Conservation (phyloP, 495 filamentous ascomycete species). For the Tricharina praecox region DNA sequence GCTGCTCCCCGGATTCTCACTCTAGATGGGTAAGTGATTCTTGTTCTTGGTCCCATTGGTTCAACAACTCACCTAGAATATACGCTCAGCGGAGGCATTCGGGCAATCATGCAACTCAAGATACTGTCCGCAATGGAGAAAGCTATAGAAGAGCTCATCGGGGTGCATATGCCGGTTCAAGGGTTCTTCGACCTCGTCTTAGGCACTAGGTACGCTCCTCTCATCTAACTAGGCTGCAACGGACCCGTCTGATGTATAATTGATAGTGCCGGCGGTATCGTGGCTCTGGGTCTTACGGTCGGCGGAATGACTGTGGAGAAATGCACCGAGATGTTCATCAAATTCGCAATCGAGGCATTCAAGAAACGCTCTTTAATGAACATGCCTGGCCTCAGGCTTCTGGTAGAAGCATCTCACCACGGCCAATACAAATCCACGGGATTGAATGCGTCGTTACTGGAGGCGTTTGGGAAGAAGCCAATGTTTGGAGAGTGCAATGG, state of each 20-base stretch:
- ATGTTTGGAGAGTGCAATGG: neutral
- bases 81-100: constrained; percentile 20
- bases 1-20: constrained; percentile 29
- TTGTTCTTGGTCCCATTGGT: too few species aligned
- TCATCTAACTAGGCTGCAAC: too few species aligned
- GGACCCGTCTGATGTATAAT: too few species aligned
- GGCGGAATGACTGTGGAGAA: constrained; percentile 29
- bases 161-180: constrained; percentile 26
- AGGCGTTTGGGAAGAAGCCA: constrained; percentile 11
- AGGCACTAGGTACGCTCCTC: constrained; percentile 30
- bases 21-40: constrained; percentile 33
- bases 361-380: constrained; percentile 3
- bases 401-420: constrained; percentile 20
- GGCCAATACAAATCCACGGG: constrained; percentile 27
- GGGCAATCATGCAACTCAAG: constrained; percentile 20
- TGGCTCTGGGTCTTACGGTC: constrained; percentile 32
- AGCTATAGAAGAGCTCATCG: constrained; percentile 19
- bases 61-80: too few species aligned
- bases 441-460: constrained; percentile 20
- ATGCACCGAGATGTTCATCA: constrained; percentile 27
- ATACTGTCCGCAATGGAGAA: constrained; percentile 14
- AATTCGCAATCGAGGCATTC: constrained; percentile 25
- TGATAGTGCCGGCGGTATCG: constrained; percentile 31
- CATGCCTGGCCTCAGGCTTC: neutral
- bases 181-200: constrained; percentile 34